A percentile compares a stretch with the other conserved stretches of the same genome.
These are phyloP conservation scores for Piper longum DNA, from an alignment of 164 flowering plant genomes.

Conservation along the genomic window DNA sequence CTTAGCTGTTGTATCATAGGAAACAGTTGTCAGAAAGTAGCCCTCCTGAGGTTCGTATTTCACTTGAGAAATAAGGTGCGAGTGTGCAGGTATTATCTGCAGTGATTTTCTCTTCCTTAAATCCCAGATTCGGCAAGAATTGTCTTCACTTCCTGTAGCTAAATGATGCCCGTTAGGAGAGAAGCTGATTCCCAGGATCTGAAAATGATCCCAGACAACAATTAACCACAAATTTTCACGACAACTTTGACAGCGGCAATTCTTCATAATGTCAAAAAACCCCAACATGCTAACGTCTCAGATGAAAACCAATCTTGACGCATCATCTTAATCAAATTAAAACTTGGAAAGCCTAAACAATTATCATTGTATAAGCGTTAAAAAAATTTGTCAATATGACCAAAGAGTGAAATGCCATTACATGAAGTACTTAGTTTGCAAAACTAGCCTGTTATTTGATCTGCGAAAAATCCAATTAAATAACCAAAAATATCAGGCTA, in stretches of 20 bases:
- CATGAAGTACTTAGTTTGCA: too few species aligned
- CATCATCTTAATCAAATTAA: too few species aligned
- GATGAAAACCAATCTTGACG: too few species aligned
- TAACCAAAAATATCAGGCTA: too few species aligned
- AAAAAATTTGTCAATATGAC: too few species aligned
- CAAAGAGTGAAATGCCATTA: too few species aligned
- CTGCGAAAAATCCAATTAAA: too few species aligned
- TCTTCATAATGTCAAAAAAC: not conserved
- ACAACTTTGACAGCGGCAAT: not conserved
- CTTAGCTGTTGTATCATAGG: conserved; percentile 90
- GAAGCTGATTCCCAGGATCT: conserved; percentile 71
- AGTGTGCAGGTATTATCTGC: conserved; percentile 82
- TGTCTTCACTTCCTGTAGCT: conserved; percentile 92
- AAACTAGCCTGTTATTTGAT: too few species aligned
- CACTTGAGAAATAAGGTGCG: conserved; percentile 84
- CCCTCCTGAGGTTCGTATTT: conserved; percentile 96
- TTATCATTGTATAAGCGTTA: too few species aligned
- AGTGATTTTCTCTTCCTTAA: conserved; percentile 70
- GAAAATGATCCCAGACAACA: conserved; percentile 7
- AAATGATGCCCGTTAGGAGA: conserved; percentile 96
- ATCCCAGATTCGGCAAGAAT: conserved; percentile 95
- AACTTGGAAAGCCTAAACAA: too few species aligned
- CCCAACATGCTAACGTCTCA: not conserved
- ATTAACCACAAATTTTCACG: not conserved
- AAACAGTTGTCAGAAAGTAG: conserved; percentile 72